A percentile compares a stretch with the other conserved stretches of the same genome.
These are phyloP conservation scores for Cladosporium halotolerans DNA, from an alignment of 2,329 filamentous ascomycete species.

Conservation along the genomic window DNA sequence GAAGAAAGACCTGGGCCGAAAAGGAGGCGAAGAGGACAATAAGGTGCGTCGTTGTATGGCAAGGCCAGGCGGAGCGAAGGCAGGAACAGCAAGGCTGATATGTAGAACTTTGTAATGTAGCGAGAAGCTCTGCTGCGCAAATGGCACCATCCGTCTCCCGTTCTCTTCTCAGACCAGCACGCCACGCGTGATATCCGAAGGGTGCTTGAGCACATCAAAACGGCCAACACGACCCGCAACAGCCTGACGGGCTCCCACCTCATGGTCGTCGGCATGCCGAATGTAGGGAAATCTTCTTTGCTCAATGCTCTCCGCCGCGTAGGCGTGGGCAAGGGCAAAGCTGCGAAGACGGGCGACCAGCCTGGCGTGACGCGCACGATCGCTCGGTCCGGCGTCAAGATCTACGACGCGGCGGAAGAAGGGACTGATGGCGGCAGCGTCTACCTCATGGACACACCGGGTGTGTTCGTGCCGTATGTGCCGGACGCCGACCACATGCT, in stretches of 20 bases:
- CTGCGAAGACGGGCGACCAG: slow-evolving; percentile 74
- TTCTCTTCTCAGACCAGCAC: slow-evolving; percentile 49
- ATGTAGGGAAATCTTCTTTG: slow-evolving; percentile 92
- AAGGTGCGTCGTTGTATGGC: slow-evolving; percentile 20
- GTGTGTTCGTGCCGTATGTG: slow-evolving; percentile 91
- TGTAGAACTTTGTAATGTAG: slow-evolving; percentile 18
- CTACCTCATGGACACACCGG: slow-evolving; percentile 85
- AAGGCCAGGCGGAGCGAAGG: slow-evolving; percentile 11
- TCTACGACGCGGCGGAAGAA: slow-evolving; percentile 54
- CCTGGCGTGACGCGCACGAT: slow-evolving; percentile 88
- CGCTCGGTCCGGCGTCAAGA: slow-evolving; percentile 67
- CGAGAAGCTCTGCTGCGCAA: slow-evolving; percentile 45
- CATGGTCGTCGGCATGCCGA: slow-evolving; percentile 94
- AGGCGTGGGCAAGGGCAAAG: slow-evolving; percentile 63
- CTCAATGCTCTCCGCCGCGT: slow-evolving; percentile 73
- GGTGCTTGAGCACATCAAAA: slow-evolving; percentile 47
- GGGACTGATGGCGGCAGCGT: slow-evolving; percentile 55
- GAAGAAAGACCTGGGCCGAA: slow-evolving; percentile 68
- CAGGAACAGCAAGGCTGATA: slow-evolving; percentile 20
- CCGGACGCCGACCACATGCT: slow-evolving; percentile 81
- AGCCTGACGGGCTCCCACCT: slow-evolving; percentile 75
- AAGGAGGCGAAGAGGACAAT: slow-evolving; percentile 25
- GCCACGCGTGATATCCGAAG: slow-evolving; percentile 37
- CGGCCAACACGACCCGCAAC: slow-evolving; percentile 45
- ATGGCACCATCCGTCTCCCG: slow-evolving; percentile 49